Evolutionary conservation across 257 asterid species (phyloP), one percentile per base, ranked within the genome.

Genomic region (Verbascum thapsus): DNA sequence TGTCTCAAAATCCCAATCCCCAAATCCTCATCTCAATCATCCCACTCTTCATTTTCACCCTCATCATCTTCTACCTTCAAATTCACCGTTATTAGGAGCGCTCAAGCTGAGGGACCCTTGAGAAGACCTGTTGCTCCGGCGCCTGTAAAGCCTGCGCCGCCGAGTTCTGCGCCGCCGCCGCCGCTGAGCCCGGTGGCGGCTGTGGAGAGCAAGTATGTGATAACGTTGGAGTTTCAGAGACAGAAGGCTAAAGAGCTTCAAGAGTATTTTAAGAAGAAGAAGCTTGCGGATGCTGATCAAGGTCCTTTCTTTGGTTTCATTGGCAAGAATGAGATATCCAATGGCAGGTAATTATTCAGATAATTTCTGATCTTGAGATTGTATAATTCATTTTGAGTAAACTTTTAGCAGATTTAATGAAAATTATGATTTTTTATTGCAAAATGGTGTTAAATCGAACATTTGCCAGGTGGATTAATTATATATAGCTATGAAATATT

Each of bases 221-320:
- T 85, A 38, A 94, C 96, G 13, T 8, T 88, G 81, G 98, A 90
- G 76, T 88, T 94, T 38, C 99, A 94, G 83, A 94, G 99, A 79
- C 88, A 82, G 78, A 94, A 83, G 79, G 99, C 99, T 2, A 94
- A 83, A 79, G 99, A 85, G 78, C 83, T 94, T 56, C 98, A 84
- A 72, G 96, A 84, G 15, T 90, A 94, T 60, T 94, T 94, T 78
- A 94, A 78, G 86, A 76, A 83, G 94, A 94, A 87, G 89, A 94
- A 90, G 74, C 83, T 90, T 43, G 95, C 84, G 66, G 86, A 75
- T 42, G 95, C 87, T 69, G 48, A 80, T 84, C 94, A 87, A 72
- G 96, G 96, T 22, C 99, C 99, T 49, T 83, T 90, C 74, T 90
- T 94, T 73, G 99, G 99, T 15, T 94, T 94, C 71, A 73, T 87